phyloP scores from a whole-genome alignment of 257 asterid species.

The Capsicum pubescens region DNA sequence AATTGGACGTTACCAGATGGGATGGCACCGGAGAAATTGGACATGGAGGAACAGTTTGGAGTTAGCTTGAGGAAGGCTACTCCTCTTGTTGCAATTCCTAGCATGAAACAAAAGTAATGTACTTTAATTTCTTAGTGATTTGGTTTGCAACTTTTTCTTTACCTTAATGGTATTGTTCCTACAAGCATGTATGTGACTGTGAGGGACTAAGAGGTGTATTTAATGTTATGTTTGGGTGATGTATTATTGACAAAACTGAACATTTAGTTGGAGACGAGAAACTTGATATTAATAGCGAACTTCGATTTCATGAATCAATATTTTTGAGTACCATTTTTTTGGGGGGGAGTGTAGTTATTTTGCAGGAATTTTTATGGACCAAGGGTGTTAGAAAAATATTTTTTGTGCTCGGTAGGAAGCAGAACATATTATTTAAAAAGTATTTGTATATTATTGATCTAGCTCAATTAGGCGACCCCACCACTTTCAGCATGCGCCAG shows the following conservation, averaged over 20 bases:
- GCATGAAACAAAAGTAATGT: background rate
- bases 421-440: no score
- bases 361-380: no score
- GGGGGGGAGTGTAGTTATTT: no score
- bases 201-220: background rate
- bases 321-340: no score
- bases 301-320: background rate
- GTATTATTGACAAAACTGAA: background rate
- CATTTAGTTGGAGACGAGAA: background rate
- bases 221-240: background rate
- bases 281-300: background rate
- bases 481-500: no score
- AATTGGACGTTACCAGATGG: background rate
- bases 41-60: constrained; percentile 27
- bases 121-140: background rate
- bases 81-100: constrained; percentile 20
- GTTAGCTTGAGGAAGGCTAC: constrained; percentile 12
- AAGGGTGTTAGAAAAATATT: no score
- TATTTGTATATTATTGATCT: no score
- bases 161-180: background rate
- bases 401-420: no score
- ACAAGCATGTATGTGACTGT: background rate
- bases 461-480: no score
- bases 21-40: background rate
- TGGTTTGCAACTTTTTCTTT: background rate